Evolutionary conservation across 2,329 filamentous ascomycete species (phyloP).

Genomic region (Chaetomium globosum): DNA sequence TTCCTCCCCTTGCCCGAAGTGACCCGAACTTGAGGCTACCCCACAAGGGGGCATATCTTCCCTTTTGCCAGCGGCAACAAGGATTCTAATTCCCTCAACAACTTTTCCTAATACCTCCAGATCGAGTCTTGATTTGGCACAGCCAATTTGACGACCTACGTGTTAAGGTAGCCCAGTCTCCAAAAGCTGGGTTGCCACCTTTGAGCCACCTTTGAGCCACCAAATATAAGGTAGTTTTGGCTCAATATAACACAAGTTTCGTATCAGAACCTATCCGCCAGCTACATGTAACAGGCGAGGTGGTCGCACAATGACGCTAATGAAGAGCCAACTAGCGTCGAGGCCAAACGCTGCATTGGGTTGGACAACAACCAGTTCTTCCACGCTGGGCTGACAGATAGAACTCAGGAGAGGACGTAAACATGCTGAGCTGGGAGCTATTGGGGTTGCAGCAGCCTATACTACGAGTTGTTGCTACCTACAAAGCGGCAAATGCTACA

Average conservation of each 20-base stretch:
- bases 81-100: background rate
- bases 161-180: constrained; percentile 14
- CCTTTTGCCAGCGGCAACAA: background rate
- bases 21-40: too few relatives aligned
- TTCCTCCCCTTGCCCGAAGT: too few relatives aligned
- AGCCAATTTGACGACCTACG: background rate
- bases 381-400: constrained; percentile 13
- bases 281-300: background rate
- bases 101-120: background rate
- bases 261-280: constrained; percentile 19
- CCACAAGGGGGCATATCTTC: background rate
- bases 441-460: too few relatives aligned
- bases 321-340: constrained; percentile 3
- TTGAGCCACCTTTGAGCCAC: constrained; percentile 23
- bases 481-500: too few relatives aligned
- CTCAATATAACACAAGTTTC: constrained; percentile 23
- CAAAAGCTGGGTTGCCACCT: constrained; percentile 17
- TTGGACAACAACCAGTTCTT: background rate
- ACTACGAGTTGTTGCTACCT: too few relatives aligned
- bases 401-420: constrained; percentile 13
- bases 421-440: too few relatives aligned
- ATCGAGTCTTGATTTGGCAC: constrained; percentile 11
- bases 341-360: background rate
- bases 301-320: constrained; percentile 24
- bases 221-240: constrained; percentile 19